Evolutionary conservation across 331 rosid genomes (phyloP).

Genomic region (Stylosanthes scabra): DNA sequence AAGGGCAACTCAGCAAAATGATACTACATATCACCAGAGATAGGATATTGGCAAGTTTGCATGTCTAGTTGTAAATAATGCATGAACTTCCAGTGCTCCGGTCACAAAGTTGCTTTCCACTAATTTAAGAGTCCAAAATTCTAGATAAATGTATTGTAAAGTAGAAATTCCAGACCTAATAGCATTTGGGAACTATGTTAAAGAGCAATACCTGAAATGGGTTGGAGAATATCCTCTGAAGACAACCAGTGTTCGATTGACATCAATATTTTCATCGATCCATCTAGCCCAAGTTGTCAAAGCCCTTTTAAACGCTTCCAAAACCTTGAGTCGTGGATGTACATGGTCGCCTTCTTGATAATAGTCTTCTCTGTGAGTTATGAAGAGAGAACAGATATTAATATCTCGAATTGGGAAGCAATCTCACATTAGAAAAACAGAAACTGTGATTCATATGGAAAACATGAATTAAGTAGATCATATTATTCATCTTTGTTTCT

Average conservation of each 20-base stretch:
- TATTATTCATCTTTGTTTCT: conserved; percentile 12
- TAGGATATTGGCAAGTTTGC: conserved; percentile 7
- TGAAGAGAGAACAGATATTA: neutral
- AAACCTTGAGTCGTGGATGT: conserved; percentile 80
- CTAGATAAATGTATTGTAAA: neutral
- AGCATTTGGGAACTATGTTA: conserved; percentile 2
- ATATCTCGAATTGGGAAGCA: neutral
- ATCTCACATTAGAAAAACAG: neutral
- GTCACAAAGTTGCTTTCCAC: conserved; percentile 11
- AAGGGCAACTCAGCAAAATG: neutral
- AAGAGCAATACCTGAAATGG: conserved; percentile 82
- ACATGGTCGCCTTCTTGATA: conserved; percentile 91
- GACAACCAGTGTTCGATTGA: conserved; percentile 73
- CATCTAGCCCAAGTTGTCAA: conserved; percentile 91
- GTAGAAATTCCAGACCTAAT: neutral
- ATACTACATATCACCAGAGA: conserved; percentile 19
- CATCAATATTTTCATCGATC: conserved; percentile 68
- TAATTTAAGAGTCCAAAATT: neutral
- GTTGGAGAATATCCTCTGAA: conserved; percentile 91
- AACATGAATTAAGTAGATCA: conserved; percentile 4
- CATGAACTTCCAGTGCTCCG: conserved; percentile 13
- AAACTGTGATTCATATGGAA: neutral
- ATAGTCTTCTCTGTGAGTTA: conserved; percentile 75
- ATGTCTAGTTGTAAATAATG: conserved; percentile 4
- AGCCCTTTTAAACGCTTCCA: conserved; percentile 82